Conservation (phyloP, 208 protist genomes). For the Leishmania tropica region DNA sequence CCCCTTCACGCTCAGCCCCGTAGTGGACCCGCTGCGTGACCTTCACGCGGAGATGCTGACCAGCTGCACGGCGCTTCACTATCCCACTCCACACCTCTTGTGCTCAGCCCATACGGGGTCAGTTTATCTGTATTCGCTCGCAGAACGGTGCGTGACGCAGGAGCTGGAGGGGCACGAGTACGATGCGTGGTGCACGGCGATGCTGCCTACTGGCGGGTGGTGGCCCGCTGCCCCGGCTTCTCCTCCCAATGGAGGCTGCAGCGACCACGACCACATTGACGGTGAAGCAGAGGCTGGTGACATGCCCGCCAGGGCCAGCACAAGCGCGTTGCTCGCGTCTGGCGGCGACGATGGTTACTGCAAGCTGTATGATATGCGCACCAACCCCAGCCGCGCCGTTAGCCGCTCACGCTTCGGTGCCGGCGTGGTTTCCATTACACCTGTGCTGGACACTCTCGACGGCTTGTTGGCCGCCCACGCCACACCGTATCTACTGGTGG, state of each 20-base stretch:
- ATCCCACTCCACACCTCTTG: conserved; percentile 32
- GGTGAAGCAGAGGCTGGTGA: conserved; percentile 2
- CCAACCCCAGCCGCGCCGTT: conserved; percentile 22
- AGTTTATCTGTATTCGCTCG: conserved; percentile 54
- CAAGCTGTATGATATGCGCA: conserved; percentile 62
- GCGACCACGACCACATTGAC: neutral
- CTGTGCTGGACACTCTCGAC: conserved; percentile 39
- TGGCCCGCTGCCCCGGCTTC: neutral
- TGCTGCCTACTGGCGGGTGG: conserved; percentile 27
- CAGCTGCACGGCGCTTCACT: conserved; percentile 60
- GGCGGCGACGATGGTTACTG: conserved; percentile 84
- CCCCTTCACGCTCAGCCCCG: conserved; percentile 19
- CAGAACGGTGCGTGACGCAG: conserved; percentile 21
- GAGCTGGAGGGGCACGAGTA: conserved; percentile 70
- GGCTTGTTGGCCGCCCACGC: neutral
- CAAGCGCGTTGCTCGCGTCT: conserved; percentile 39
- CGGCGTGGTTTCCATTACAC: conserved; percentile 79
- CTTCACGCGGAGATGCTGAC: conserved; percentile 78
- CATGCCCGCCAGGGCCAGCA: neutral
- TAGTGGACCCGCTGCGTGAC: conserved; percentile 28
- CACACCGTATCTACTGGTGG: conserved; percentile 67
- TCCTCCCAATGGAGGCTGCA: neutral
- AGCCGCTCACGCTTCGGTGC: conserved; percentile 56
- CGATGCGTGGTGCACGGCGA: conserved; percentile 86
- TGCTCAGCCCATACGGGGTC: conserved; percentile 77